Evolutionary conservation across 768 basidiomycete species (phyloP).

Genomic region (Suillus ampliporus): DNA sequence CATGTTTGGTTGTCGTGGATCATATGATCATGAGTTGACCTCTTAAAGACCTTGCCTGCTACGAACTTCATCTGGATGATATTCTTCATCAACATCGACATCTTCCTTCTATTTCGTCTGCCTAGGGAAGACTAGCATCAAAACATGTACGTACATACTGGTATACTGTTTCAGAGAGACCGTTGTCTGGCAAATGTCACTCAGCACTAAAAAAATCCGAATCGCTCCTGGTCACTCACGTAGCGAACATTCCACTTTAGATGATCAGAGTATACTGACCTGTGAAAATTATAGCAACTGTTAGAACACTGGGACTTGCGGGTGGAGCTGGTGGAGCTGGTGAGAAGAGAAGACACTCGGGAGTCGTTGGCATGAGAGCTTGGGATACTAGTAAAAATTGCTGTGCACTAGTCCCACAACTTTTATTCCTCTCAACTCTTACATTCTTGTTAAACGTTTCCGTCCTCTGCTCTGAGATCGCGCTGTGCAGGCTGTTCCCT

Average conservation of each 20-base stretch:
- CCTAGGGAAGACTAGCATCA: background rate
- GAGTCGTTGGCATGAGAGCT: background rate
- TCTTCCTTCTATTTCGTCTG: no score
- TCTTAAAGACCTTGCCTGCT: no score
- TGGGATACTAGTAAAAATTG: background rate
- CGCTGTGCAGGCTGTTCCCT: conserved; percentile 4
- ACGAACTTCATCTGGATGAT: no score
- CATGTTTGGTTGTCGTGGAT: background rate
- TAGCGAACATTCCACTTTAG: background rate
- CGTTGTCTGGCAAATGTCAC: background rate
- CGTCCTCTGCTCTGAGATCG: background rate
- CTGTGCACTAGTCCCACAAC: background rate
- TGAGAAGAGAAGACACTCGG: background rate
- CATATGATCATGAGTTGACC: no score
- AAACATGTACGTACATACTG: background rate
- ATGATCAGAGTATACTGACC: background rate
- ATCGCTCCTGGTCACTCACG: background rate
- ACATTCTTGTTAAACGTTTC: background rate
- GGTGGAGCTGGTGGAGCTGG: background rate
- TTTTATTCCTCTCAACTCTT: background rate
- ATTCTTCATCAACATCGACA: no score
- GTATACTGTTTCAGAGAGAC: background rate
- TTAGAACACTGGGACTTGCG: background rate
- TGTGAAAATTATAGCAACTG: background rate
- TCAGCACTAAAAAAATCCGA: background rate